A percentile compares a stretch with the other conserved stretches of the same genome.
Conservation (phyloP, 805 yeast genomes). For the Saturnispora zaruensis region DNA sequence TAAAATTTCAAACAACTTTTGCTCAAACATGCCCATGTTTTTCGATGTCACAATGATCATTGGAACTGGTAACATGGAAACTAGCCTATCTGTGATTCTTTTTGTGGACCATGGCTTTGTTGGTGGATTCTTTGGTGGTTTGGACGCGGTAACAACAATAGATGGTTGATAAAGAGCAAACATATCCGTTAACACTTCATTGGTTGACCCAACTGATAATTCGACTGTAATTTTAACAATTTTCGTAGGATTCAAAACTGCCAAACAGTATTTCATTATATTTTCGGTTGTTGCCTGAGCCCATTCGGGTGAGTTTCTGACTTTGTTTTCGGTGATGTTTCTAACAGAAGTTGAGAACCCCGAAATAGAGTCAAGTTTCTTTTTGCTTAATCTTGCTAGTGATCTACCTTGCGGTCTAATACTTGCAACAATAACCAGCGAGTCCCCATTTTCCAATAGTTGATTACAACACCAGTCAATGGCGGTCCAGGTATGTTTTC, state of each 20-base stretch:
- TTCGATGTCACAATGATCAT: slow-evolving; percentile 58
- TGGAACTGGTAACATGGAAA: slow-evolving; percentile 57
- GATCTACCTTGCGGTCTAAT: slow-evolving; percentile 29
- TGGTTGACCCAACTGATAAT: slow-evolving; percentile 50
- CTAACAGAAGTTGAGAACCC: slow-evolving; percentile 6
- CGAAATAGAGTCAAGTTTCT: slow-evolving; percentile 15
- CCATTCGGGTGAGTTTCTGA: slow-evolving; percentile 39
- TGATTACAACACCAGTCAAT: slow-evolving; percentile 58
- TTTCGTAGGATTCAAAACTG: slow-evolving; percentile 36
- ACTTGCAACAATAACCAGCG: slow-evolving; percentile 52
- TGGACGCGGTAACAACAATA: slow-evolving; percentile 46
- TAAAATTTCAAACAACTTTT: slow-evolving; percentile 30
- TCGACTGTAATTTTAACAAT: slow-evolving; percentile 51
- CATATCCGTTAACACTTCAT: slow-evolving; percentile 49
- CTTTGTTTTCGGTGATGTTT: slow-evolving; percentile 26
- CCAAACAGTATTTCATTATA: slow-evolving; percentile 44
- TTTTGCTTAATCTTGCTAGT: slow-evolving; percentile 13
- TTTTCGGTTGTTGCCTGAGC: slow-evolving; percentile 38
- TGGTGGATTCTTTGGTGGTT: slow-evolving; percentile 42
- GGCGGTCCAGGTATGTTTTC: slow-evolving; percentile 77
- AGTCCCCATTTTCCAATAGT: slow-evolving; percentile 56
- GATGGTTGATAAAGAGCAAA: slow-evolving; percentile 54
- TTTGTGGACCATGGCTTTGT: slow-evolving; percentile 53
- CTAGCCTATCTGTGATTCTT: slow-evolving; percentile 55
- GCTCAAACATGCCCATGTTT: slow-evolving; percentile 48